phyloP scores from a whole-genome alignment of 306 rosid species.

The Dalbergia cochinchinensis region DNA sequence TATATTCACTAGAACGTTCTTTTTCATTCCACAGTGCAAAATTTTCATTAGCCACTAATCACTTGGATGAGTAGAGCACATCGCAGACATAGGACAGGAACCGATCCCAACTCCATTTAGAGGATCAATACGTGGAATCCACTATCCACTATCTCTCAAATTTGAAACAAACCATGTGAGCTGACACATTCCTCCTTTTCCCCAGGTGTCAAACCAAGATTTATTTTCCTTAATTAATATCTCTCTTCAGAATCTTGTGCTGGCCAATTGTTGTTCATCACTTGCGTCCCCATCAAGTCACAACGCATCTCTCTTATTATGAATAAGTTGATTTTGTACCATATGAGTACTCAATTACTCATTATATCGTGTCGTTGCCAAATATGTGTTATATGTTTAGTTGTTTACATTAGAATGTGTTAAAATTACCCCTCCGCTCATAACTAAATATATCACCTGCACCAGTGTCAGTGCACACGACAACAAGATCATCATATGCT shows the following conservation, averaged over 20 bases:
- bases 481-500: slow-evolving; percentile 38
- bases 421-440: not conserved
- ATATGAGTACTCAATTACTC: too few relatives aligned
- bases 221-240: not conserved
- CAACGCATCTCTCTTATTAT: not conserved
- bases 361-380: not conserved
- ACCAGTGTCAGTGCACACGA: not conserved
- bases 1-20: not conserved
- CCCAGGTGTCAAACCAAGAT: slow-evolving; percentile 37
- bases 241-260: slow-evolving; percentile 41
- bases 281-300: slow-evolving; percentile 16
- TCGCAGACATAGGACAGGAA: not conserved
- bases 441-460: not conserved
- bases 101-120: slow-evolving; percentile 22
- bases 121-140: slow-evolving; percentile 50
- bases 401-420: not conserved
- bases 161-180: slow-evolving; percentile 23
- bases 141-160: slow-evolving; percentile 44
- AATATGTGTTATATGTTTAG: not conserved
- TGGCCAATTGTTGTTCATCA: not conserved
- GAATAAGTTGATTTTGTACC: too few relatives aligned
- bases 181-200: not conserved
- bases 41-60: not conserved
- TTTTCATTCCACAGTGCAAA: not conserved
- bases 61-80: not conserved